Evolutionary conservation across 805 yeast genomes (phyloP).

Genomic region (Yamadazyma sp.): DNA sequence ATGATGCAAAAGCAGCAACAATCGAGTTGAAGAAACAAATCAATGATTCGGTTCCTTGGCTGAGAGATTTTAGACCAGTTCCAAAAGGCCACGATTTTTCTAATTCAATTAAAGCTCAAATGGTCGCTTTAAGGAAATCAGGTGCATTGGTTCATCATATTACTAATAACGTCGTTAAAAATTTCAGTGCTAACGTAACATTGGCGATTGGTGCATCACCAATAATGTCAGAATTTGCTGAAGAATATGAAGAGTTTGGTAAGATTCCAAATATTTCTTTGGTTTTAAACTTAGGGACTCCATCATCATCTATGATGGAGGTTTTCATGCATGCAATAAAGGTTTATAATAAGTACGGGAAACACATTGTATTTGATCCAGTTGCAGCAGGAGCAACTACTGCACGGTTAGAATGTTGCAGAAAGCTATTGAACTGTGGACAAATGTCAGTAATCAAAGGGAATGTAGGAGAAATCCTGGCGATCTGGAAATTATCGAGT

Average conservation of each 20-base stretch:
- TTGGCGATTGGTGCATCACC: constrained; percentile 86
- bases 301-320: constrained; percentile 40
- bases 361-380: constrained; percentile 80
- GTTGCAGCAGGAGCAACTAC: constrained; percentile 88
- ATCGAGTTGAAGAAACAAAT: constrained; percentile 25
- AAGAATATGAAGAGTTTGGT: constrained; percentile 69
- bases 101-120: constrained; percentile 4
- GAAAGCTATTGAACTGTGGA: constrained; percentile 52
- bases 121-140: constrained; percentile 16
- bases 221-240: constrained; percentile 73
- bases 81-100: not conserved
- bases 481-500: constrained; percentile 41
- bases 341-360: constrained; percentile 53
- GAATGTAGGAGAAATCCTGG: constrained; percentile 77
- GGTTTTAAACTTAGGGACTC: constrained; percentile 76
- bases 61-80: not conserved
- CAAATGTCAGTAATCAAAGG: constrained; percentile 74
- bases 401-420: constrained; percentile 50
- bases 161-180: constrained; percentile 85
- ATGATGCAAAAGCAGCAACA: constrained; percentile 53
- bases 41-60: constrained; percentile 13
- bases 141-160: constrained; percentile 81
- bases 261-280: constrained; percentile 50
- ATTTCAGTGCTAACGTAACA: constrained; percentile 82
- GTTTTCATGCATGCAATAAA: constrained; percentile 50